Base-by-base conservation (phyloP, 1,284 basidiomycete species). In the Gomphus sp. region DNA sequence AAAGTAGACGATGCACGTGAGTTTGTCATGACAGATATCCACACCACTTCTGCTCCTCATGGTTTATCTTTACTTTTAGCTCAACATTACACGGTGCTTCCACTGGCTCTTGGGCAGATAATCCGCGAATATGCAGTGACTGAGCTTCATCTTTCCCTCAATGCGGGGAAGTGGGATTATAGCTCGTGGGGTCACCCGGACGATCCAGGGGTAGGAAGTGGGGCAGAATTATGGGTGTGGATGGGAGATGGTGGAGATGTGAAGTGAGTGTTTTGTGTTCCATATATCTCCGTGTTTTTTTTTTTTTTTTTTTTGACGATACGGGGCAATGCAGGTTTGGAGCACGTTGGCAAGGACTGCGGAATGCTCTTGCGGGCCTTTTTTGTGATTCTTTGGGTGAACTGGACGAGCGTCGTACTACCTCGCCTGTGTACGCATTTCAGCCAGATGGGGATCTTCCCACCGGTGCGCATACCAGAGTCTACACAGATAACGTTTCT, bases 81-180 rank as follows among this genome's bases (percentile, higher is more conserved):
- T 22, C 22, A 22, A 22, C 22, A 22, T 22, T 22, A 93, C 66
- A 82, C 81, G 1, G 71, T 97, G 10, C 91, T 97, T 56, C 93
- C 95, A 0, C 81, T 96, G 8, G 77, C 87, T 0, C 76, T 98
- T 16, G 86, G 94, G 2, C 89, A 97, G 68, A 86, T 97, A 18
- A 76, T 97, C 25, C 84, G 88, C 60, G 82, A 89, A 68, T 89
- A 92, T 68, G 83, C 86, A 0, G 84, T 95, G 25, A 85, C 89
- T 0, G 92, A 96, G 65, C 78, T 98, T 14, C 90, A 94, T 64
- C 80, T 98, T 1, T 84, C 86, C 11, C 79, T 98, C 59, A 95
- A 93, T 62, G 84, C 92, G 10, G 95, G 95, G 9, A 87, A 87
- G 63, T 98, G 95, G 95, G 81, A 90, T 67, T 93, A 94, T 67